Base-by-base conservation (phyloP, 306 rosid species). In the Quercus dentata region DNA sequence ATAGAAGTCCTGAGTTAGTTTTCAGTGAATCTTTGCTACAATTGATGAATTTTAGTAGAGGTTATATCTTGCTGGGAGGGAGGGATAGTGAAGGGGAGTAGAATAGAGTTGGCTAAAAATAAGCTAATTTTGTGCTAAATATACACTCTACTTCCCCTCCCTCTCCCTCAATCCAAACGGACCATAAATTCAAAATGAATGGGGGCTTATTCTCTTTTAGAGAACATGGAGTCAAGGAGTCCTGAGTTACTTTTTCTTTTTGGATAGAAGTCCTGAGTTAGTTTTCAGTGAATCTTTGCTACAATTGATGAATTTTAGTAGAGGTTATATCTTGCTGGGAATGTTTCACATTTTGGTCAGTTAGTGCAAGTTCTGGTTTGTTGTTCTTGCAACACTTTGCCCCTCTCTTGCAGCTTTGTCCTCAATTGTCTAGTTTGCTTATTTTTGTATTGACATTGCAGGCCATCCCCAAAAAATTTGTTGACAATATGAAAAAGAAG, bases 381-480 rank as follows among this genome's bases (percentile, higher is more conserved):
- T 57, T 57, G 8, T 21, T 19, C 63, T 10, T 57, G 25, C 18
- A 64, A n/a, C 61, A 15, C 71, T 17, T 13, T 21, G 35, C 25
- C 14, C 21, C 28, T 41, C 19, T 3, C 2, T 41, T 56, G 3
- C 27, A 4, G 27, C 20, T 11, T 41, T 41, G 3, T 41, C 46
- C 46, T 41, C 46, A 41, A 41, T 35, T 35, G 11, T 69, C 41
- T n/a, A 28, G n/a, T 68, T 17, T 79, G 38, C 59, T 13, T 74
- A 20, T 13, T 18, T 56, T 27, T 71, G 69, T 62, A 14, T 27
- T 73, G 30, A 63, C 49, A 69, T 74, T 85, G 88, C 83, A 90
- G 97, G 89, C 88, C 74, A 74, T 92, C 67, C 97, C 97, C 9
- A 80, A 74, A 68, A 80, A 85, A 68, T 92, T 92, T 65, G 78